A percentile compares a stretch with the other conserved stretches of the same genome.
These are phyloP conservation scores for Apiospora arundinis DNA, from an alignment of 2,329 filamentous ascomycete genomes.

Conservation along the genomic window DNA sequence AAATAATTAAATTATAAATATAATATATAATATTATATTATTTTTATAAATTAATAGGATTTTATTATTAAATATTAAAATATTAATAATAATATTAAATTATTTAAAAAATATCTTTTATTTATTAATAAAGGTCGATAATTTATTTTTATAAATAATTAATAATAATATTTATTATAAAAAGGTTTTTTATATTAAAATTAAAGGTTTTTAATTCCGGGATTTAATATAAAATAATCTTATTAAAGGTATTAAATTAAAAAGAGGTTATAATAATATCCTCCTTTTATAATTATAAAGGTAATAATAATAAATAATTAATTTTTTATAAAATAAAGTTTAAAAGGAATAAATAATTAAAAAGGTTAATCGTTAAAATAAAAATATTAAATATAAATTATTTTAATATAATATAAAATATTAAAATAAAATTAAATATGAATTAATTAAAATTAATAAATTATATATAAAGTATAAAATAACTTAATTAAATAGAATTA, in stretches of 20 bases:
- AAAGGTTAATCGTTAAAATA: no score
- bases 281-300: no score
- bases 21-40: background rate
- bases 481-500: background rate
- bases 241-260: background rate
- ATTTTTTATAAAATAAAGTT: no score
- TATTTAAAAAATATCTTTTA: background rate
- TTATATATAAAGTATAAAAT: background rate
- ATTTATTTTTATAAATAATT: background rate
- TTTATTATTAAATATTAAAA: background rate
- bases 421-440: background rate
- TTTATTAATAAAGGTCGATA: no score
- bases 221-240: background rate
- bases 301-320: no score
- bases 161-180: background rate
- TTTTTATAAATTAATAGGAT: no score
- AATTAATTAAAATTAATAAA: background rate
- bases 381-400: background rate
- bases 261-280: no score
- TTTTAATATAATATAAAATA: no score
- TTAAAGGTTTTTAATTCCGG: no score
- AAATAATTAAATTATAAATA: background rate
- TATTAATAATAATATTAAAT: background rate
- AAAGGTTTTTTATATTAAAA: no score
- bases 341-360: no score